Evolutionary conservation across 768 basidiomycete genomes (phyloP).

Genomic region (Tubosaeta sp.): DNA sequence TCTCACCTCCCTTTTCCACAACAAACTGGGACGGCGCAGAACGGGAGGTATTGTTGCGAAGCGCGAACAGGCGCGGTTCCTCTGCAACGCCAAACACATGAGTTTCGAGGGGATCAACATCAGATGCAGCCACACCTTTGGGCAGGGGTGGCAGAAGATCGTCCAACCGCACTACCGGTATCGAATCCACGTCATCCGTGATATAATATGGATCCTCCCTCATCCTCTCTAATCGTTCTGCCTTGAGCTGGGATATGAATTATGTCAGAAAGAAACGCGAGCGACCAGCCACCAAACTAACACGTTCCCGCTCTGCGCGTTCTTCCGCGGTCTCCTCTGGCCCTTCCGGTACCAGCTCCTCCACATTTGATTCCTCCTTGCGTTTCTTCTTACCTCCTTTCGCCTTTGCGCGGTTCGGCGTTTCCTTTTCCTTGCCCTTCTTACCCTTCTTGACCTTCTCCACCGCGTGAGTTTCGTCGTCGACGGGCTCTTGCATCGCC

Average conservation of each 20-base stretch:
- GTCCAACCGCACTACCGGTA: slow-evolving; percentile 85
- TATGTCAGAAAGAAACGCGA: slow-evolving; percentile 5
- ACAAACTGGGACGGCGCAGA: slow-evolving; percentile 47
- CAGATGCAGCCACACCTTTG: slow-evolving; percentile 23
- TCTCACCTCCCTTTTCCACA: slow-evolving; percentile 79
- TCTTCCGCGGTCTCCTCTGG: slow-evolving; percentile 57
- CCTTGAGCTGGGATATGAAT: slow-evolving; percentile 51
- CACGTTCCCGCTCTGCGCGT: slow-evolving; percentile 56
- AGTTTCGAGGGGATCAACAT: slow-evolving; percentile 15
- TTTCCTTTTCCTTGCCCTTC: slow-evolving; percentile 46
- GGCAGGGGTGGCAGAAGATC: slow-evolving; percentile 51
- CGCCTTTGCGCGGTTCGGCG: slow-evolving; percentile 19
- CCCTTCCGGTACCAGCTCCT: slow-evolving; percentile 37
- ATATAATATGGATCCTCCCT: slow-evolving; percentile 93
- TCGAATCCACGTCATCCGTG: slow-evolving; percentile 81
- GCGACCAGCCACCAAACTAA: slow-evolving; percentile 30
- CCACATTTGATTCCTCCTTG: slow-evolving; percentile 18
- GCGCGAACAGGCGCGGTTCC: slow-evolving; percentile 40
- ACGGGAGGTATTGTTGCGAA: slow-evolving; percentile 38
- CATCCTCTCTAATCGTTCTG: slow-evolving; percentile 69
- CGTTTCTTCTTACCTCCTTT: slow-evolving; percentile 47
- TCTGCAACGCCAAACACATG: slow-evolving; percentile 27
- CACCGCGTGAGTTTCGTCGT: slow-evolving; percentile 36
- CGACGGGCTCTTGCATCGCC: slow-evolving; percentile 37
- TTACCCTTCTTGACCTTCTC: slow-evolving; percentile 39